A percentile compares a stretch with the other conserved stretches of the same genome.
Conservation (phyloP, 1,139 yeast genomes). For the Suhomyces coccinellae region DNA sequence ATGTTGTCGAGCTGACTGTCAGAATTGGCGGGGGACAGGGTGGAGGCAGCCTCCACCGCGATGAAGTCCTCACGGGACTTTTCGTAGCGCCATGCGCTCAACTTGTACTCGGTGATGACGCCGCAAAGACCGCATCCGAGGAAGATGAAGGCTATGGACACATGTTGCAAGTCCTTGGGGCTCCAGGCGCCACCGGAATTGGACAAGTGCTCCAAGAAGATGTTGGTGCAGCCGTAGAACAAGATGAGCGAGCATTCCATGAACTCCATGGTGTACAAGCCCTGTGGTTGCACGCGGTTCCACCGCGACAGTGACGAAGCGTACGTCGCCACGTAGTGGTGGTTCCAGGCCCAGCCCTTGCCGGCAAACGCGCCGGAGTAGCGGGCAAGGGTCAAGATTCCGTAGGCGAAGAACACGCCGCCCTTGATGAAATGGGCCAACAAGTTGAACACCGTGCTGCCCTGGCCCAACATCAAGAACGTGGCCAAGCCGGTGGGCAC, state of each 20-base stretch:
- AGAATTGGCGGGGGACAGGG: background rate
- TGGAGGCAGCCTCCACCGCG: constrained; percentile 1
- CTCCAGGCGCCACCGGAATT: constrained; percentile 81
- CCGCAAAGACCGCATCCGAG: constrained; percentile 95
- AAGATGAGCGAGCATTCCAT: constrained; percentile 76
- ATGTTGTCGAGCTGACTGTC: constrained; percentile 18
- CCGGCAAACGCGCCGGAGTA: constrained; percentile 78
- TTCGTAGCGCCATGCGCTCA: constrained; percentile 49
- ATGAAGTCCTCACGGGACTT: constrained; percentile 33
- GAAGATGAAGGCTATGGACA: constrained; percentile 89
- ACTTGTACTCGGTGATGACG: constrained; percentile 65
- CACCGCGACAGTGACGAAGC: constrained; percentile 27
- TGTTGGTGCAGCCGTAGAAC: constrained; percentile 84
- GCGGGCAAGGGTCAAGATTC: constrained; percentile 75
- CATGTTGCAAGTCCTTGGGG: constrained; percentile 93
- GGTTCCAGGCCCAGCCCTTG: constrained; percentile 93
- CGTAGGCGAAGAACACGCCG: constrained; percentile 78
- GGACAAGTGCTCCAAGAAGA: constrained; percentile 82
- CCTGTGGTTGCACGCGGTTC: constrained; percentile 50
- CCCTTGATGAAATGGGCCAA: constrained; percentile 97
- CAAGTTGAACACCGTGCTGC: constrained; percentile 66
- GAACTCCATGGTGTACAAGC: constrained; percentile 79
- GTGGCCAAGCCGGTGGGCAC: constrained; percentile 77
- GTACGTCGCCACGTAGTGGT: constrained; percentile 35
- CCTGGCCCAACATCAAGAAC: constrained; percentile 69